Evolutionary conservation across 371 early-diverging fungal genomes (phyloP), one percentile per base, ranked within the genome.

Genomic region (Mortierella sp.): DNA sequence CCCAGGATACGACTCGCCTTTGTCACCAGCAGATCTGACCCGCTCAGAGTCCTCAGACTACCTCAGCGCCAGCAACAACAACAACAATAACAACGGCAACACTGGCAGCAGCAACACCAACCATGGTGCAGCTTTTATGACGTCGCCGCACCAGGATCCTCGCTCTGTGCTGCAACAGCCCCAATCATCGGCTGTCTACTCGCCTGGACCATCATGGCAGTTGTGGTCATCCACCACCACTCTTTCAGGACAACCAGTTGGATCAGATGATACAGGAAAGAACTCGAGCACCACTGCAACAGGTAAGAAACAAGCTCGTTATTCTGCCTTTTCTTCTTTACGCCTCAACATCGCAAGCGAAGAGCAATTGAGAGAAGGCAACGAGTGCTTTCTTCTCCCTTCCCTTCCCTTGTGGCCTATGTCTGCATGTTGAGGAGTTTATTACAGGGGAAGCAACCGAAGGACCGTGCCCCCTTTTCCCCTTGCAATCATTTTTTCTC

Each of bases 31-130:
- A 53, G 76, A 73, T n/a, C 69, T 71, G 46, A 31, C 73, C 51
- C 76, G 79, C 31, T 74, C 83, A n/a, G 83, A 83, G 54, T 59
- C 79, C 13, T 70, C 77, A 14, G 82, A 82, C 61, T 73, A 67
- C 34, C 61, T 71, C n/a, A 28, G 64, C 19, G 37, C 16, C 40
- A 61, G 46, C 31, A 61, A 3, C 44, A 43, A 53, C 51, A 71
- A 64, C 48, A 46, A 59, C 31, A 26, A 37, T 11, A 69, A n/a
- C 44, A n/a, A 19, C 16, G 16, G 50, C 16, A 50, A 50, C 61
- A 61, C n/a, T n/a, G n/a, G 5, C 37, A 34, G 34, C 37, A 61
- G 34, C 61, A 61, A 2, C 8, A 2, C 21, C 34, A 61, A 61
- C 34, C 61, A 61, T 13, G 34, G 37, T 50, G 21, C 74, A 51